Conservation (phyloP, 2,329 filamentous ascomycete species). For the Domatiomyces catenatus region DNA sequence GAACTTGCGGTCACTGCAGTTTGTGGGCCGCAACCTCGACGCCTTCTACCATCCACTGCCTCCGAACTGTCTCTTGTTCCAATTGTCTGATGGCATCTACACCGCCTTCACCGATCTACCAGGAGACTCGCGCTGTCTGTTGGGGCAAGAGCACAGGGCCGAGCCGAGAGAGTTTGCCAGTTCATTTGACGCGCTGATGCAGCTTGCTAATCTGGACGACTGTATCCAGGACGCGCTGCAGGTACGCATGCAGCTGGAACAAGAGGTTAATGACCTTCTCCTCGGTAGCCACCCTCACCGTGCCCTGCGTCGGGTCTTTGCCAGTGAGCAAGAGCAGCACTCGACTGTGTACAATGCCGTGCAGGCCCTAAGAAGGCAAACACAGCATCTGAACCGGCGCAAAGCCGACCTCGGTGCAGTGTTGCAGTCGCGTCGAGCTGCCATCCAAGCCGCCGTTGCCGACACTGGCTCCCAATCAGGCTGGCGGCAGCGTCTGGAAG, state of each 20-base stretch:
- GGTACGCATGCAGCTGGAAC: conserved; percentile 56
- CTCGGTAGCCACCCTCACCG: neutral
- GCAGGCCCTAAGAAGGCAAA: conserved; percentile 8
- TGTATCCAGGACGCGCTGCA: conserved; percentile 80
- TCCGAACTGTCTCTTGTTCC: conserved; percentile 68
- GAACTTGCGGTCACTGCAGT: conserved; percentile 59
- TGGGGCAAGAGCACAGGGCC: conserved; percentile 1
- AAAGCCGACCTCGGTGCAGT: conserved; percentile 30
- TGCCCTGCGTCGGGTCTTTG: conserved; percentile 1
- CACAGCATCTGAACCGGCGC: conserved; percentile 18
- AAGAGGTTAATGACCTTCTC: conserved; percentile 50
- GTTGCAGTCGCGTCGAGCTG: conserved; percentile 18
- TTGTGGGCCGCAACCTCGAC: conserved; percentile 52
- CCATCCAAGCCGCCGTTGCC: conserved; percentile 4
- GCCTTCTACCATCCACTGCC: conserved; percentile 58
- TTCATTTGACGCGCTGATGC: conserved; percentile 77
- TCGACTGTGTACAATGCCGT: conserved; percentile 4
- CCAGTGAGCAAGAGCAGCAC: conserved; percentile 7
- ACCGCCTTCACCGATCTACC: conserved; percentile 56
- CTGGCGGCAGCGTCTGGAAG: neutral
- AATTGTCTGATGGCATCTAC: conserved; percentile 76
- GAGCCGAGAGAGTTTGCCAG: conserved; percentile 37
- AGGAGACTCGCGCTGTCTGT: conserved; percentile 19
- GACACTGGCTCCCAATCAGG: conserved; percentile 1
- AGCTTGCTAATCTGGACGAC: conserved; percentile 71